Base-by-base conservation (phyloP, 192 early-diverging fungal species). In the Phlyctochytrium planicorne region DNA sequence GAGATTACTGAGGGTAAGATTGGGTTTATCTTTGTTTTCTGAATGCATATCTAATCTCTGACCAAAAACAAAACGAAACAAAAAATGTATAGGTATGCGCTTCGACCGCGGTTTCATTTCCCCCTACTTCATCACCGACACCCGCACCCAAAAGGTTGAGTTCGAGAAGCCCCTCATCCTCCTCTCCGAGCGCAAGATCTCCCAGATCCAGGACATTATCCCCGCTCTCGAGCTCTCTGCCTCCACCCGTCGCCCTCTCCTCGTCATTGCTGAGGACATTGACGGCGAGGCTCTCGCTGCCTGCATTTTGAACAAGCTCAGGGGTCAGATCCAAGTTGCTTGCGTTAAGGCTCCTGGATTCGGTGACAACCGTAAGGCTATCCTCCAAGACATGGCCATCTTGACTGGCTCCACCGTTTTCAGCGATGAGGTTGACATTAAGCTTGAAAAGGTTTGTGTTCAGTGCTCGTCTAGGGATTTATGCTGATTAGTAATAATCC, bases 61-160 rank as follows among this genome's bases (percentile, higher is more conserved):
- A 14, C 17, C 34, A 60, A 10, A 29, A 16, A 3, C 17, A 57
- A 10, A 10, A 10, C 34, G 3, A 23, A n/a, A n/a, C n/a, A n/a
- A n/a, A n/a, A n/a, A n/a, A n/a, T n/a, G n/a, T n/a, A n/a, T 59
- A 78, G 84, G 84, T 67, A 99, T 99, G 98, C 90, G 94, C 66
- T 99, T 99, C 81, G 98, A 99, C 81, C 94, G 96, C 68, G 98
- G 98, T 60, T 99, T 89, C 86, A 97, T 96, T 77, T 98, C 96
- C 27, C 98, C 98, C 31, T 98, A 99, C 88, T 99, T 99, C 71
- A 96, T 98, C 82, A 99, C 96, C 74, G 95, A 99, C 80, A 87
- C 93, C 73, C 94, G 95, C 86, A 85, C 93, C 61, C 94, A 97
- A 78, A 98, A 98, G 85, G 94, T 96, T 69, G 98, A 99, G 84